Evolutionary conservation across 2,329 filamentous ascomycete genomes (phyloP), one percentile per base, ranked within the genome.

Genomic region (Colletotrichum endophyticum): DNA sequence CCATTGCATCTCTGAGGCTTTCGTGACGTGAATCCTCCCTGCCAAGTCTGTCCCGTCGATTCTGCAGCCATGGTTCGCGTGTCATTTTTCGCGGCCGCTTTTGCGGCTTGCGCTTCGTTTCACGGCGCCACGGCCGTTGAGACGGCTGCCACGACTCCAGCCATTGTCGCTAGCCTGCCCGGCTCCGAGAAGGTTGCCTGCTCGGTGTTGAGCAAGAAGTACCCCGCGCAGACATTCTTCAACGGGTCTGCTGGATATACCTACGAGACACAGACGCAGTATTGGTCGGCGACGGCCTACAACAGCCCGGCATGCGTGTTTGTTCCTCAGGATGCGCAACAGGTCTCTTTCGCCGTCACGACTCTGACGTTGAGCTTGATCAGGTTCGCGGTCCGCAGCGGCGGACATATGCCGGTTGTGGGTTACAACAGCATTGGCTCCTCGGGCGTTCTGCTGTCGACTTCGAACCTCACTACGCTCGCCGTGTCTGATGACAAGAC

Each of bases 391-490:
- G 66, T 83, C 66, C 78, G 80, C 19, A 80, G 81, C 53, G 82
- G 81, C 25, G 82, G 82, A 12, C 81, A 83, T 49, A 82, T 81
- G 75, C 81, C 80, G 12, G 80, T 81, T 4, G 76, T 80, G 3
- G 80, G 82, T 63, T 80, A 75, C 63, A 81, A 79, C 44, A 81
- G 79, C 72, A 81, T 81, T 49, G 78, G 81, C 49, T 79, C 79
- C 13, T 70, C 75, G 16, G 80, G 83, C n/a, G 78, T 84, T 57
- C 78, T 83, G 2, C 82, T 89, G 66, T 85, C 85, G 71, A 80
- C 89, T 34, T 81, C 82, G 28, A 72, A 79, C 36, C 62, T 85
- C n/a, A 81, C 82, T 49, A 76, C 80, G n/a, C 80, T 84, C n/a
- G 70, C 76, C 30, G 63, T 84, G 6, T 82, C 82, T 13, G 72